A percentile compares a stretch with the other conserved stretches of the same genome.
These are phyloP conservation scores for Peronospora belbahrii DNA, from an alignment of 352 stramenopile species.

Conservation along the genomic window DNA sequence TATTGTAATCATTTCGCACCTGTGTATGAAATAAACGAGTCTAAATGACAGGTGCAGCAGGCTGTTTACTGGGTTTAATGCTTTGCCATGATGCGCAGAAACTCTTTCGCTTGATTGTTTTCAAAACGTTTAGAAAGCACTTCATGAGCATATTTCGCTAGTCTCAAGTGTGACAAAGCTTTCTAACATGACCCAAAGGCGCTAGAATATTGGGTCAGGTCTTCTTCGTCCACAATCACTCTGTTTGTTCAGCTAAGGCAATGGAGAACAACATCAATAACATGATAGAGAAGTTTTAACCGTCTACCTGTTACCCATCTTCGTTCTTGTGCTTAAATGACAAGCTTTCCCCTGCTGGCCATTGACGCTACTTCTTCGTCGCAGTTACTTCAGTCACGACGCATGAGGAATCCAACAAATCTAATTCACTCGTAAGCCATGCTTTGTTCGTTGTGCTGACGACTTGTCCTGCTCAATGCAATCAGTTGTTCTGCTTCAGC, in stretches of 20 bases:
- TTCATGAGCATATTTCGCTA: too few relatives aligned
- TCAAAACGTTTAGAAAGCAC: too few relatives aligned
- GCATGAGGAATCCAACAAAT: too few relatives aligned
- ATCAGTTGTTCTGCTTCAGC: constrained; percentile 75
- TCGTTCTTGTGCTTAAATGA: constrained; percentile 1
- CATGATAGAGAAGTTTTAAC: constrained; percentile 21
- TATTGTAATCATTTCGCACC: too few relatives aligned
- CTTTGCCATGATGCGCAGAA: too few relatives aligned
- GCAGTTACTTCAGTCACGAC: background rate
- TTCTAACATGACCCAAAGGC: constrained; percentile 37
- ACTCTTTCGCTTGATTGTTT: too few relatives aligned
- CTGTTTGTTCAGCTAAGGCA: background rate
- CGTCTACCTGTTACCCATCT: constrained; percentile 26
- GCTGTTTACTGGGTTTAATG: too few relatives aligned
- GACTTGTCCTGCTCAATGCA: constrained; percentile 2
- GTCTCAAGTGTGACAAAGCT: constrained; percentile 35
- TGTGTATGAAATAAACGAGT: too few relatives aligned
- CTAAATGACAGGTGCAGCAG: too few relatives aligned
- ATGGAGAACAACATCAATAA: constrained; percentile 5
- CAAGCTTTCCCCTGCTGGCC: constrained; percentile 19
- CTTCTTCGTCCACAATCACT: constrained; percentile 5
- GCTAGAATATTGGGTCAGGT: constrained; percentile 9
- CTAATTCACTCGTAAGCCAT: background rate
- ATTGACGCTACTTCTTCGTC: constrained; percentile 1
- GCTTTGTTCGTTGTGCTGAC: background rate